Conservation (phyloP, 495 filamentous ascomycete species). For the Lepidopterella palustris region DNA sequence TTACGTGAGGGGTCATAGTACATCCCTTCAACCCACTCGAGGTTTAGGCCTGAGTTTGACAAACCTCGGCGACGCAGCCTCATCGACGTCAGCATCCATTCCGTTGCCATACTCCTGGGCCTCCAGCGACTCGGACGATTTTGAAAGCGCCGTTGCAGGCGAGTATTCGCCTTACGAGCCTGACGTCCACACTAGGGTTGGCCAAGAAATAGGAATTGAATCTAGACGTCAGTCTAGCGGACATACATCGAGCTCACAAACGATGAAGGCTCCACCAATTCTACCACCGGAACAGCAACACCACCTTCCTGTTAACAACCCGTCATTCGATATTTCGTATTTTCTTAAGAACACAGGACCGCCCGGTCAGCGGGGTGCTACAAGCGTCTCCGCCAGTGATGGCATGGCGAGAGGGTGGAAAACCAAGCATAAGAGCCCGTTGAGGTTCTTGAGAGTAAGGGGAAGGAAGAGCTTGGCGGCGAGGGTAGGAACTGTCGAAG, state of each 20-base stretch:
- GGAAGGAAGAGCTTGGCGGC: not conserved
- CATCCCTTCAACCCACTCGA: not conserved
- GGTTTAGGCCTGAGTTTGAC: not conserved
- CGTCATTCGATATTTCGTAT: constrained; percentile 11
- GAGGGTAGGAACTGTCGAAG: not conserved
- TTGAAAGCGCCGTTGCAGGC: constrained; percentile 8
- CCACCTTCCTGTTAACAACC: not conserved
- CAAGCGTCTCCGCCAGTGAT: not conserved
- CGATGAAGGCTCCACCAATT: not conserved
- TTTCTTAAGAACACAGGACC: constrained; percentile 8
- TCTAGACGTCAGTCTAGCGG: not conserved
- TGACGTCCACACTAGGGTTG: not conserved
- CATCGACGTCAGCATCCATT: not conserved
- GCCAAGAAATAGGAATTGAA: not conserved
- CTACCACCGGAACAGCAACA: not conserved
- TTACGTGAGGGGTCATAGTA: not conserved
- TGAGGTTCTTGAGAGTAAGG: constrained; percentile 6
- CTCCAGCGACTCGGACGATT: constrained; percentile 7
- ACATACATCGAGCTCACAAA: not conserved
- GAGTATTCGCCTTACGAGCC: constrained; percentile 18
- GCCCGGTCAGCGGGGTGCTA: not conserved
- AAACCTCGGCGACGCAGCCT: not conserved
- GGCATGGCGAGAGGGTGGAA: not conserved
- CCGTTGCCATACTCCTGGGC: not conserved
- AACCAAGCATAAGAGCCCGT: constrained; percentile 4